phyloP scores from a whole-genome alignment of 306 rosid species.

The Lablab purpureus region DNA sequence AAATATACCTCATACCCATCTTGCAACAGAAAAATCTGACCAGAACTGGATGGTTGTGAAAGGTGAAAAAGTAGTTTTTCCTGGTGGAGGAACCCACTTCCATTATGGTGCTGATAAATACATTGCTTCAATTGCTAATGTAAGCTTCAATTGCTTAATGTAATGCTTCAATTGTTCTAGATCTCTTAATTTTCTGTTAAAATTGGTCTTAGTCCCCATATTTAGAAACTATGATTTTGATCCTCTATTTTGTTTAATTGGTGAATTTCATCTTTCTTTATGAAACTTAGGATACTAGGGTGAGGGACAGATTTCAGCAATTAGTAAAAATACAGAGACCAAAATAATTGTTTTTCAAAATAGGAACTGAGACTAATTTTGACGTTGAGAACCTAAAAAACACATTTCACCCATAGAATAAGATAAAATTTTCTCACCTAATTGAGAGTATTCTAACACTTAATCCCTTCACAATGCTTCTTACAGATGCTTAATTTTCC shows the following conservation, averaged over 20 bases:
- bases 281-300: neutral
- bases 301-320: neutral
- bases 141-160: constrained; percentile 72
- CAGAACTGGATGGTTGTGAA: constrained; percentile 81
- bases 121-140: constrained; percentile 81
- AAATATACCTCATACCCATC: constrained; percentile 87
- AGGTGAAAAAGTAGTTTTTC: constrained; percentile 74
- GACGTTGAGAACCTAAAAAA: neutral
- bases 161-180: constrained; percentile 46
- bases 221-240: neutral
- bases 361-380: neutral
- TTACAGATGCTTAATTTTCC: constrained; percentile 83
- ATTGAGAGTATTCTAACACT: constrained; percentile 18
- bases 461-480: constrained; percentile 10
- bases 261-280: neutral
- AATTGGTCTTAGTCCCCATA: neutral
- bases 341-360: neutral
- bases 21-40: constrained; percentile 84
- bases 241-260: neutral
- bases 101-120: constrained; percentile 86
- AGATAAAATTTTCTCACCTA: neutral
- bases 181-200: neutral
- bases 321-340: neutral
- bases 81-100: constrained; percentile 90
- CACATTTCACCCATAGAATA: neutral